phyloP scores from a whole-genome alignment of 495 filamentous ascomycete species.

The Tuber aestivum region DNA sequence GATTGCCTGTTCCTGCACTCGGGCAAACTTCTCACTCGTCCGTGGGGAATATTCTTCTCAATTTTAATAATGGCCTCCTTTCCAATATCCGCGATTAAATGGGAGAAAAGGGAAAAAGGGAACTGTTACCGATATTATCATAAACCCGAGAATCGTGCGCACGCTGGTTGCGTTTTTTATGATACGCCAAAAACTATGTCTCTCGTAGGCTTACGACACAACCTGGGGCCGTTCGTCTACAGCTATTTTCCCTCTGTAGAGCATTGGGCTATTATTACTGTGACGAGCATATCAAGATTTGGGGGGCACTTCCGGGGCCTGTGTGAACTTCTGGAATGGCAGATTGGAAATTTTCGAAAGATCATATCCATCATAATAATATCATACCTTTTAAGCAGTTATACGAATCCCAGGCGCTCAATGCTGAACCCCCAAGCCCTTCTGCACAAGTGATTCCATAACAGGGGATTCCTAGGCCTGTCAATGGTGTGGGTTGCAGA shows the following conservation, averaged over 20 bases:
- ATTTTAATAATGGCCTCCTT: not conserved
- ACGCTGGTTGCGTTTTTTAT: too few species aligned
- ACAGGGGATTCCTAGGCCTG: not conserved
- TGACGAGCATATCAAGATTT: not conserved
- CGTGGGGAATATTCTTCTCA: not conserved
- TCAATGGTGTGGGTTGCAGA: not conserved
- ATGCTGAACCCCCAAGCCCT: not conserved
- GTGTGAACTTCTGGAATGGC: not conserved
- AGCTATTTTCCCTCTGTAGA: too few species aligned
- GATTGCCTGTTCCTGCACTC: not conserved
- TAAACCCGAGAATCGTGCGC: not conserved
- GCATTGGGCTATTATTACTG: not conserved
- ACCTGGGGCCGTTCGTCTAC: not conserved
- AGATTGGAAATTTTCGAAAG: too few species aligned
- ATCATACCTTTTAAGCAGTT: too few species aligned
- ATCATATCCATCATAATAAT: too few species aligned
- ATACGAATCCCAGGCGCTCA: not conserved
- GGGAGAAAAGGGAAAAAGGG: not conserved
- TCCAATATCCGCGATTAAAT: not conserved
- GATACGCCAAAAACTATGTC: not conserved
- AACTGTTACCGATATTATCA: not conserved
- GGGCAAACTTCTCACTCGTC: not conserved
- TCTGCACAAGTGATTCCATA: not conserved
- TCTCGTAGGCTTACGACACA: not conserved
- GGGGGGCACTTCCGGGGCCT: not conserved